Evolutionary conservation across 2,329 filamentous ascomycete species (phyloP), one percentile per base, ranked within the genome.

Genomic region (Scorias spongiosa): DNA sequence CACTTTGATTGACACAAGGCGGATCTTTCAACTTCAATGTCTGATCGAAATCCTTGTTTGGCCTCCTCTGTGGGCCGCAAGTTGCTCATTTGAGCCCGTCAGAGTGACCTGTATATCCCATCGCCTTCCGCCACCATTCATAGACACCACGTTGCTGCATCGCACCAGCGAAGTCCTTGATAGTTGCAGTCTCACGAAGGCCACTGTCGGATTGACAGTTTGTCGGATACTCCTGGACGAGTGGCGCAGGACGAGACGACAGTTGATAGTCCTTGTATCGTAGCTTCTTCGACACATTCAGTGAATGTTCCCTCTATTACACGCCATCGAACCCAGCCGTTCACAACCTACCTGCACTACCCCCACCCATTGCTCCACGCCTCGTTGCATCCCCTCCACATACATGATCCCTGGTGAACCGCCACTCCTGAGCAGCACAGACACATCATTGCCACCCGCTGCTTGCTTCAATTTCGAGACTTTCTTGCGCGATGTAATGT

Each of bases 401-500:
- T 86, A 84, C 82, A 88, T 87, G 51, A 88, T 78, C 1, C 83
- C 83, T 0, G 83, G 83, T 18, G 72, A 73, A 2, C 78, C 76
- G 10, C 82, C 81, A 48, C 72, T 78, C 20, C 81, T 74, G 1
- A 85, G 65, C 2, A 87, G 64, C 1, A 81, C 75, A 50, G 74
- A 80, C 42, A 79, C 72, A 44, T 76, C 65, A 50, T 74, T 66
- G 40, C 72, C 67, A 29, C 74, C 68, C 6, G 80, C 77, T 2
- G 78, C 76, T 59, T 81, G 80, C 42, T 69, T 75, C 17, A 88
- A 69, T 44, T 69, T 68, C 20, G 69, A 64, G 39, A 80, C 70
- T 57, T 88, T 88, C 58, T 85, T 86, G 50, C 81, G 78, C 0
- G 80, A 86, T 3, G 81, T 87, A 56, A 88, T 86, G 60, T 88